Conservation (phyloP, 2,329 filamentous ascomycete genomes). For the Emmonsiellopsis sp. region DNA sequence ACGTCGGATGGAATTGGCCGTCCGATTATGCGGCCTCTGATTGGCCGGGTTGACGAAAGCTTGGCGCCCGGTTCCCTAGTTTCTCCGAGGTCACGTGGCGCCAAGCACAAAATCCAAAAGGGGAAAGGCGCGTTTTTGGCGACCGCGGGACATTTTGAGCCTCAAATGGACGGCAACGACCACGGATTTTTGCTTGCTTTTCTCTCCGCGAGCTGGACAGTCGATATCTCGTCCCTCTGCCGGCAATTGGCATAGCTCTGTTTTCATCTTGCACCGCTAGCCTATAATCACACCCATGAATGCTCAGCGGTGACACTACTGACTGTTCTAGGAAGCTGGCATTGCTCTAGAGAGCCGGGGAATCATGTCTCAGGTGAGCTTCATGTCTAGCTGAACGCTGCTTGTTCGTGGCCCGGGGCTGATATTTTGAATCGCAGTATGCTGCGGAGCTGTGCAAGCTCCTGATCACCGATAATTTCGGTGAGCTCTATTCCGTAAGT, state of each 20-base stretch:
- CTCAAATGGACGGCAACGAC: not conserved
- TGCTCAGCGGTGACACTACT: conserved; percentile 54
- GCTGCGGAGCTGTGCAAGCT: conserved; percentile 82
- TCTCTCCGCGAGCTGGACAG: conserved; percentile 15
- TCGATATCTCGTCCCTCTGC: too few relatives aligned
- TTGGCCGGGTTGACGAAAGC: conserved; percentile 30
- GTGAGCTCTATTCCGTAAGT: conserved; percentile 81
- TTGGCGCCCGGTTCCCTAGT: conserved; percentile 8
- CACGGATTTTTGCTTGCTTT: too few relatives aligned
- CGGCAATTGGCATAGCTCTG: not conserved
- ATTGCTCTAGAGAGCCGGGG: conserved; percentile 59
- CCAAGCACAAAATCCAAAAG: not conserved
- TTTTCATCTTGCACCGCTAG: not conserved
- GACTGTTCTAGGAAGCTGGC: conserved; percentile 68
- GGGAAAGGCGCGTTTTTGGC: not conserved
- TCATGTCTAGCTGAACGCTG: not conserved
- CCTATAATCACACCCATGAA: conserved; percentile 16
- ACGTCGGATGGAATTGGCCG: not conserved
- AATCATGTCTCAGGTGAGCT: conserved; percentile 48
- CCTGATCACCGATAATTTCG: conserved; percentile 79
- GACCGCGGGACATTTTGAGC: not conserved
- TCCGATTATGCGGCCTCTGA: conserved; percentile 28
- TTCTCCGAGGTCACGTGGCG: conserved; percentile 8
- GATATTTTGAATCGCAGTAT: conserved; percentile 39
- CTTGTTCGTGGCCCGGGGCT: conserved; percentile 15